Evolutionary conservation across 495 filamentous ascomycete genomes (phyloP).

Genomic region (Hypomontagnella monticulosa): DNA sequence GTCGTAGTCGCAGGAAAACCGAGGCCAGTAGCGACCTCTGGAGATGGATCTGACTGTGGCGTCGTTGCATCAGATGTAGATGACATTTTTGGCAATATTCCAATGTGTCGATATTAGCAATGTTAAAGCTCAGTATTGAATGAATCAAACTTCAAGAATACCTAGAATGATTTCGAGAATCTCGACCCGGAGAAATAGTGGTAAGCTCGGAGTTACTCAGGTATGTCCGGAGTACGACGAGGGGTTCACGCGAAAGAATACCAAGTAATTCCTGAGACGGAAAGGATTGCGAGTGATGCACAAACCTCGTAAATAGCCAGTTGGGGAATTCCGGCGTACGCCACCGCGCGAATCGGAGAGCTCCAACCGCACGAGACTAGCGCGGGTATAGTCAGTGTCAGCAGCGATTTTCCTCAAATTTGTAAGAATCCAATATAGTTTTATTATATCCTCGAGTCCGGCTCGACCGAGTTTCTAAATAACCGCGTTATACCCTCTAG

Average conservation of each 20-base stretch:
- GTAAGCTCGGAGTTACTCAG: not conserved
- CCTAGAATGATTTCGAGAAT: no score
- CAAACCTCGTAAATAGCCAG: not conserved
- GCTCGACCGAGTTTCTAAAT: no score
- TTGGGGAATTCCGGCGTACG: conserved; percentile 25
- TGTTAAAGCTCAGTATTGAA: no score
- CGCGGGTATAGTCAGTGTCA: no score
- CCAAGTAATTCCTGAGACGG: no score
- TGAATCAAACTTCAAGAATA: no score
- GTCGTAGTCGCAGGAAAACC: conserved; percentile 50
- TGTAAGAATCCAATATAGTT: no score
- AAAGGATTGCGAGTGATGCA: no score
- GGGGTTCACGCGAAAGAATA: not conserved
- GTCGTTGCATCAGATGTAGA: conserved; percentile 3
- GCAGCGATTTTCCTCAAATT: no score
- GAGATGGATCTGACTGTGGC: conserved; percentile 2
- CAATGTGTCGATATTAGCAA: not conserved
- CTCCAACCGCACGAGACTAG: not conserved
- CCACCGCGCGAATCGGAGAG: not conserved
- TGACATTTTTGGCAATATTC: not conserved
- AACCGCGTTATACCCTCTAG: no score
- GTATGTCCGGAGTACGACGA: not conserved
- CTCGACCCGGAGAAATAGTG: not conserved
- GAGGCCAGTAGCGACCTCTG: conserved; percentile 41
- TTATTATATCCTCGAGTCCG: no score